Evolutionary conservation across 108 stramenopile species (phyloP).

Genomic region (Cyclotella kingstonii): DNA sequence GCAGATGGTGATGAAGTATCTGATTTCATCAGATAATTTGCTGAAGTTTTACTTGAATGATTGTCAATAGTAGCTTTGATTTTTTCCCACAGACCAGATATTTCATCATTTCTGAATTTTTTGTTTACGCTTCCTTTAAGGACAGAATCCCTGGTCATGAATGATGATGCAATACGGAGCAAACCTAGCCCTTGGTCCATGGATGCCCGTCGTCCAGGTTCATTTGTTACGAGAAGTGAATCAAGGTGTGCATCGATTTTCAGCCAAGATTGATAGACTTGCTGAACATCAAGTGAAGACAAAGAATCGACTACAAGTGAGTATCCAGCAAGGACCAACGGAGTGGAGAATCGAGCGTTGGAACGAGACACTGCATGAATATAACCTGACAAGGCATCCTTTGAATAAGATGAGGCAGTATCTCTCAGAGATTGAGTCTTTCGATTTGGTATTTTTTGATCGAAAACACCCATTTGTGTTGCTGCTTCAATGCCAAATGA

Average conservation of each 20-base stretch:
- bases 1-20: constrained; percentile 6
- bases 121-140: background rate
- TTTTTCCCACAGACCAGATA: background rate
- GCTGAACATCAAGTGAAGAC: background rate
- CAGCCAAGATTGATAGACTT: constrained; percentile 40
- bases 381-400: constrained; percentile 38
- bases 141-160: constrained; percentile 21
- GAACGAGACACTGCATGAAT: constrained; percentile 67
- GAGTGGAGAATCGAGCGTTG: constrained; percentile 50
- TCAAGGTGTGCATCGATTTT: constrained; percentile 49
- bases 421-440: constrained; percentile 2
- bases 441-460: constrained; percentile 7
- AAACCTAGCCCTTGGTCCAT: constrained; percentile 77
- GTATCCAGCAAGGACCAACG: constrained; percentile 61
- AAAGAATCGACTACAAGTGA: constrained; percentile 24
- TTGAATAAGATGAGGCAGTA: constrained; percentile 16
- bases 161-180: constrained; percentile 61
- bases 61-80: background rate
- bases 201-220: constrained; percentile 69
- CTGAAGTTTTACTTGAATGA: background rate
- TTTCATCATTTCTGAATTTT: constrained; percentile 10
- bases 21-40: background rate
- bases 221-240: constrained; percentile 55
- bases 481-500: constrained; percentile 83
- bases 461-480: constrained; percentile 63